Conservation (phyloP, 257 asterid genomes). For the Paraleonurus japonicus region DNA sequence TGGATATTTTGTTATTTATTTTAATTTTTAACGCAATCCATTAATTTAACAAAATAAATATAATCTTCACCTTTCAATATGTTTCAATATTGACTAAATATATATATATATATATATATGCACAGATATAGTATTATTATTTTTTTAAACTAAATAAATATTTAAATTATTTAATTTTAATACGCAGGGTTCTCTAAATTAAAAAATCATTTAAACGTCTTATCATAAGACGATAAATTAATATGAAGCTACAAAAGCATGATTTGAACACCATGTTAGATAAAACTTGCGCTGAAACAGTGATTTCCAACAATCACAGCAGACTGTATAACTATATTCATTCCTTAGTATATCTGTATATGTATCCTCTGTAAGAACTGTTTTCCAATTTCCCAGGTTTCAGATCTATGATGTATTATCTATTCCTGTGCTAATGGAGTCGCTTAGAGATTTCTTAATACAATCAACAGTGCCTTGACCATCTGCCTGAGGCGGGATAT, state of each 20-base stretch:
- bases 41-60: no score
- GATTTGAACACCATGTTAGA: background rate
- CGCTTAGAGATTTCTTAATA: slow-evolving; percentile 56
- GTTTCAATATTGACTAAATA: no score
- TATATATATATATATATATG: no score
- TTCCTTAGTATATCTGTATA: background rate
- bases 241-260: background rate
- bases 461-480: slow-evolving; percentile 83
- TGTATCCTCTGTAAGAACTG: background rate
- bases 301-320: background rate
- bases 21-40: no score
- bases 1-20: no score
- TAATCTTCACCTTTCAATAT: no score
- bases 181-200: no score
- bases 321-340: background rate
- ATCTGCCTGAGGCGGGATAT: slow-evolving; percentile 45
- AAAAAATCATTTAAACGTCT: no score
- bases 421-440: slow-evolving; percentile 24
- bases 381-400: background rate
- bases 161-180: no score
- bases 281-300: background rate
- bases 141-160: no score
- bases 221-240: no score
- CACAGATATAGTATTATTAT: no score
- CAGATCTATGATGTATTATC: slow-evolving; percentile 8